A percentile compares a stretch with the other conserved stretches of the same genome.
phyloP scores from a whole-genome alignment of 192 early-diverging fungal genomes.

The Backusella sp. region DNA sequence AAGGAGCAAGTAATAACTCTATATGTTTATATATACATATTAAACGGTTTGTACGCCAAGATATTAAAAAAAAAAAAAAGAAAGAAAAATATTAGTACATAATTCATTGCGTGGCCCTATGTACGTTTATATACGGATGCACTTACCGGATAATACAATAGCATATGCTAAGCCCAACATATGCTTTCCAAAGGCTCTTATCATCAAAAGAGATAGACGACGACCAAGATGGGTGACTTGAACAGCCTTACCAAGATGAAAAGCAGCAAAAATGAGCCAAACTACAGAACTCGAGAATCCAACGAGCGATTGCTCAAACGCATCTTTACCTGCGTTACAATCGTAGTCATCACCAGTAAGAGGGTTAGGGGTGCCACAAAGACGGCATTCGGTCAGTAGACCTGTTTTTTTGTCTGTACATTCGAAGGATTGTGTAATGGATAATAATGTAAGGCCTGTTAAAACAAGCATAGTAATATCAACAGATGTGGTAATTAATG shows the following conservation, averaged over 20 bases:
- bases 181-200: constrained; percentile 49
- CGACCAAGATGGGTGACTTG: constrained; percentile 62
- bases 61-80: not conserved
- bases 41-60: not conserved
- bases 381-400: constrained; percentile 44
- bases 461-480: constrained; percentile 55
- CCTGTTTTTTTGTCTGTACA: constrained; percentile 50
- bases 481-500: constrained; percentile 48
- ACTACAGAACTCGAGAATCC: constrained; percentile 63
- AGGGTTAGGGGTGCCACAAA: constrained; percentile 38
- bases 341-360: constrained; percentile 40
- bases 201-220: constrained; percentile 58
- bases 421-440: constrained; percentile 56
- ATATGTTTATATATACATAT: not conserved
- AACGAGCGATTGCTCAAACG: constrained; percentile 57
- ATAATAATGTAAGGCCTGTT: constrained; percentile 49
- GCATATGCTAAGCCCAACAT: constrained; percentile 58
- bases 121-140: not conserved
- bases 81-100: not conserved
- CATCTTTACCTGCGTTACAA: constrained; percentile 53
- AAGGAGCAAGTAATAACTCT: constrained; percentile 63
- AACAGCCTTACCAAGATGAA: constrained; percentile 67
- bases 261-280: constrained; percentile 73
- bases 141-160: constrained; percentile 29
- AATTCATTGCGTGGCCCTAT: not conserved